Base-by-base conservation (phyloP, 768 basidiomycete species). In the Suillus hirtellus region DNA sequence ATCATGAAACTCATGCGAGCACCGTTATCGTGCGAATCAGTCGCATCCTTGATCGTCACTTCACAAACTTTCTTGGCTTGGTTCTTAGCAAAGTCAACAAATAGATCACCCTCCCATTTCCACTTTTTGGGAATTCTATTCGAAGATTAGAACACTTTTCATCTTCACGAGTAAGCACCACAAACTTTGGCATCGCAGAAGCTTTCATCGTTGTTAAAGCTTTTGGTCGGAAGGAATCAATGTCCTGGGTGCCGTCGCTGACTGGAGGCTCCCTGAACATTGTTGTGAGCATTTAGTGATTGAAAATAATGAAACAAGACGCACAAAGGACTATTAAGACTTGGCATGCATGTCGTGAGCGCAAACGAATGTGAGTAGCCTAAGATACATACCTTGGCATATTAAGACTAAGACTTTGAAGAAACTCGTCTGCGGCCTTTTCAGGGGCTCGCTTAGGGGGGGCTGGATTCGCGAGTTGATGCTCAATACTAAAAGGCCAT, bases 101-200 rank as follows among this genome's bases (percentile, higher is more conserved):
- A 78, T 35, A 90, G 75, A 24, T 82, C 75, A 27, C 88, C 89
- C 43, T 79, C 75, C 89, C 90, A 90, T 65, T 79, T 85, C 84
- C 84, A 91, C 60, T 83, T 83, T 69, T 85, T 86, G 24, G 77
- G 78, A 46, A 86, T 83, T 65, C 88, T 89, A 61, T 42, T 27
- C 6, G 10, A 47, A 59, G 44, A 44, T 72, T 2, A 71, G 64
- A 35, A 19, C 35, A 31, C 15, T 12, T 24, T 47, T 47, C 46
- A 49, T 1, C 52, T 46, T 19, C 35, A 55, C 34, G 38, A 50
- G 12, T 38, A 24, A 27, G 59, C 65, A 71, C 69, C 42, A 54
- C 71, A 69, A 73, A 67, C 73, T 76, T 75, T 49, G 67, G n/a
- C 61, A 73, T 65, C 15, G 64, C 40, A 1, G 34, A 47, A 58